Evolutionary conservation across 495 filamentous ascomycete genomes (phyloP).

Genomic region (Margaritispora aquatica): DNA sequence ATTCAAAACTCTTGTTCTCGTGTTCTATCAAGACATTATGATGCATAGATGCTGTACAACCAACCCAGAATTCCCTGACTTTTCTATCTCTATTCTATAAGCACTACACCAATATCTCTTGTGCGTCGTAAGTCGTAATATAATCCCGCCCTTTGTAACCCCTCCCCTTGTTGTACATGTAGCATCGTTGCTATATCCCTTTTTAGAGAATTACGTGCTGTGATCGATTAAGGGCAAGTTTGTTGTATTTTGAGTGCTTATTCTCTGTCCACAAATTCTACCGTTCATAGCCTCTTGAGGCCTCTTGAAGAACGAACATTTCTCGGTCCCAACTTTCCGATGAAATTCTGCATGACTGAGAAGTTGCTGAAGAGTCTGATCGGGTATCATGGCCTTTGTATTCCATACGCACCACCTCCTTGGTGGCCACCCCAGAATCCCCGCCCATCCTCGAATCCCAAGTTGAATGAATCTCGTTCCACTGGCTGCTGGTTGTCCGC

Average conservation of each 20-base stretch:
- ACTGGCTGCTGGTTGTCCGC: background rate
- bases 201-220: no score
- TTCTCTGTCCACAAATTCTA: no score
- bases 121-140: background rate
- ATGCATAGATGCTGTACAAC: background rate
- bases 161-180: no score
- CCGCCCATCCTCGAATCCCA: conserved; percentile 2
- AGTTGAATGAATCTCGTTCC: background rate
- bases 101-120: background rate
- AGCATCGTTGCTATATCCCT: no score
- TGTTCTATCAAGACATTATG: background rate
- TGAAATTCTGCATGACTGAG: no score
- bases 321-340: no score
- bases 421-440: conserved; percentile 4
- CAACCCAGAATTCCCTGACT: background rate
- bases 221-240: no score
- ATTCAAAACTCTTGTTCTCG: background rate
- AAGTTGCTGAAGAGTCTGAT: no score
- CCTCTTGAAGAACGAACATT: no score
- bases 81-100: background rate
- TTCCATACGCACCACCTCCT: background rate
- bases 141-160: background rate
- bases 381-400: background rate
- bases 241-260: no score
- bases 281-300: no score